phyloP scores from a whole-genome alignment of 768 basidiomycete species.

The Dioszegia crocea region DNA sequence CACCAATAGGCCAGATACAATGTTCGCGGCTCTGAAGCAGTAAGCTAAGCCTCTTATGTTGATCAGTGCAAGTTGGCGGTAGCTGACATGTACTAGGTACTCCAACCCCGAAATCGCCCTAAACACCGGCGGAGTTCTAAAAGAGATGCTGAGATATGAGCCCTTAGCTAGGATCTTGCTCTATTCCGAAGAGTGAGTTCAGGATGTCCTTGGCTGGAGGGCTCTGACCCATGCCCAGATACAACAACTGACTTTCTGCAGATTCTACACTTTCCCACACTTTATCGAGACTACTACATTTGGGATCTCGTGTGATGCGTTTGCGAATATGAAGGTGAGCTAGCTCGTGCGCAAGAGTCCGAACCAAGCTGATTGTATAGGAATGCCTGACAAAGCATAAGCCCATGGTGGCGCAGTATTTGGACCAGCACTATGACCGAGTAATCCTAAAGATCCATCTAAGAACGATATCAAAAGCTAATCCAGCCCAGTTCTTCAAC shows the following conservation, averaged over 20 bases:
- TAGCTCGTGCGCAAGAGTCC: neutral
- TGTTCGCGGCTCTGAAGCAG: slow-evolving; percentile 78
- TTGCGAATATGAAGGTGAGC: slow-evolving; percentile 78
- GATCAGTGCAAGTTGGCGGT: neutral
- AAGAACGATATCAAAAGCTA: too few species aligned
- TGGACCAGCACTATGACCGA: slow-evolving; percentile 94
- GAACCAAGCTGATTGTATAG: slow-evolving; percentile 38
- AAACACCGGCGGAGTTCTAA: slow-evolving; percentile 96
- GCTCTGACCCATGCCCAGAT: too few species aligned
- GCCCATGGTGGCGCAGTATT: slow-evolving; percentile 93
- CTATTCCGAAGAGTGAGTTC: slow-evolving; percentile 83
- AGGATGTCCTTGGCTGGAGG: neutral
- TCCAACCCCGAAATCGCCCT: slow-evolving; percentile 92
- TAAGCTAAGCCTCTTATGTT: slow-evolving; percentile 22
- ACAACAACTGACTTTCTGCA: slow-evolving; percentile 43
- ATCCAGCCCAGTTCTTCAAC: slow-evolving; percentile 96
- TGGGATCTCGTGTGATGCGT: slow-evolving; percentile 96
- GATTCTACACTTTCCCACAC: slow-evolving; percentile 93
- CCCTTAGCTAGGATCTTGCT: slow-evolving; percentile 81
- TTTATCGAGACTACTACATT: slow-evolving; percentile 98
- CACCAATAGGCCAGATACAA: slow-evolving; percentile 62
- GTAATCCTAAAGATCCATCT: too few species aligned
- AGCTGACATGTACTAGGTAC: slow-evolving; percentile 56
- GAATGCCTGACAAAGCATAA: slow-evolving; percentile 96
- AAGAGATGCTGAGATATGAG: slow-evolving; percentile 94